phyloP scores from a whole-genome alignment of 2,329 filamentous ascomycete species.

The Colletotrichum gigasporum region DNA sequence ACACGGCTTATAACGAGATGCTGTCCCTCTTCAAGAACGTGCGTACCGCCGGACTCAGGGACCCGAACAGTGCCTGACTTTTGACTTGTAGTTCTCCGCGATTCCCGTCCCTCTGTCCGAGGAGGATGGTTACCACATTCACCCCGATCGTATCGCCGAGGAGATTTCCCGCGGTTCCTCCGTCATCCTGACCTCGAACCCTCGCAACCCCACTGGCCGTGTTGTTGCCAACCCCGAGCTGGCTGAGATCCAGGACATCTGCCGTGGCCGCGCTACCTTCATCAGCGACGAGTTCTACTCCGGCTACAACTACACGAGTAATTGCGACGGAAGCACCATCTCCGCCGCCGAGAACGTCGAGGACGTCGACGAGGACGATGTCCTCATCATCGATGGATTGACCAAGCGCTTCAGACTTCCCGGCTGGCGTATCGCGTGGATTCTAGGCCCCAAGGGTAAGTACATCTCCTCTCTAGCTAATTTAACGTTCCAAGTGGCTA shows the following conservation, averaged over 20 bases:
- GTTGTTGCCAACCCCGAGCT: conserved; percentile 88
- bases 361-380: conserved; percentile 89
- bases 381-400: conserved; percentile 93
- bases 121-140: conserved; percentile 91
- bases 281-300: conserved; percentile 98
- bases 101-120: conserved; percentile 87
- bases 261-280: conserved; percentile 87
- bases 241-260: conserved; percentile 91
- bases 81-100: conserved; percentile 74
- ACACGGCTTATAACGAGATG: conserved; percentile 99
- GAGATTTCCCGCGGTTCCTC: conserved; percentile 87
- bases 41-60: conserved; percentile 36
- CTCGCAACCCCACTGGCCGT: conserved; percentile 91
- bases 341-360: conserved; percentile 89
- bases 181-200: conserved; percentile 94
- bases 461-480: neutral
- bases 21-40: conserved; percentile 91
- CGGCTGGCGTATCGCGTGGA: conserved; percentile 97
- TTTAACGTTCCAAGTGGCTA: neutral
- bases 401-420: conserved; percentile 97
- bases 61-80: neutral
- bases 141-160: conserved; percentile 91
- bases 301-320: conserved; percentile 93
- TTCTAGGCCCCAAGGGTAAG: conserved; percentile 83
- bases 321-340: conserved; percentile 91